Base-by-base conservation (phyloP, 345 rosid species). In the Boechera stricta region DNA sequence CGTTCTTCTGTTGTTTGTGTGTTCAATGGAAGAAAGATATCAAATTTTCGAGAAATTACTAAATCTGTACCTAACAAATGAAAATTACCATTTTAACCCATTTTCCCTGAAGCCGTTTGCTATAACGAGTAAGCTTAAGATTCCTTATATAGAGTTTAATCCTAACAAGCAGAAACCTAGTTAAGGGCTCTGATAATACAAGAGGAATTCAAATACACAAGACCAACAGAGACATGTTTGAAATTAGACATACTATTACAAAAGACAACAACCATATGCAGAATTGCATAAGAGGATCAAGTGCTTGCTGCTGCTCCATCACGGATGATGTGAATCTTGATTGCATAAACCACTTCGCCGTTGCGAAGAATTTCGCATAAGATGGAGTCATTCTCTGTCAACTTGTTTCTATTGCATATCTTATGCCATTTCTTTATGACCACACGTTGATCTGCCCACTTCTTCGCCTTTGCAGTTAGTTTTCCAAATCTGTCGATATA, bases 1-100 rank as follows among this genome's bases (percentile, higher is more conserved):
- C 69, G 45, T 32, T 33, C 64, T 63, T 58, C 44, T 42, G 31
- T 52, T 75, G 48, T 59, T 36, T 48, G 9, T n/a, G 24, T 47
- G 16, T 44, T 2, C 4, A 28, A 18, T 11, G 10, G 8, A 39
- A 28, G 7, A 42, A 13, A 55, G 52, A 39, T 10, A 6, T 6
- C 39, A 31, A 5, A 31, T 2, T 28, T 31, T 18, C 53, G 3
- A 57, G 21, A 42, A 57, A 70, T 44, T 56, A 57, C 4, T 0
- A 29, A 56, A 56, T 39, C 5, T 29, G 42, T 16, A 0, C 74
- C 56, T 42, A 29, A 56, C 10, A 56, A 29, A 56, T 16, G 0
- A 55, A 69, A 56, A 10, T 11, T n/a, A 16, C 56, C 42, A 55
- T 5, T 28, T 41, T 39, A 15, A 15, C 11, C 73, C 71, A 35